phyloP scores from a whole-genome alignment of 2,329 filamentous ascomycete species.

The Clonostachys rosea region DNA sequence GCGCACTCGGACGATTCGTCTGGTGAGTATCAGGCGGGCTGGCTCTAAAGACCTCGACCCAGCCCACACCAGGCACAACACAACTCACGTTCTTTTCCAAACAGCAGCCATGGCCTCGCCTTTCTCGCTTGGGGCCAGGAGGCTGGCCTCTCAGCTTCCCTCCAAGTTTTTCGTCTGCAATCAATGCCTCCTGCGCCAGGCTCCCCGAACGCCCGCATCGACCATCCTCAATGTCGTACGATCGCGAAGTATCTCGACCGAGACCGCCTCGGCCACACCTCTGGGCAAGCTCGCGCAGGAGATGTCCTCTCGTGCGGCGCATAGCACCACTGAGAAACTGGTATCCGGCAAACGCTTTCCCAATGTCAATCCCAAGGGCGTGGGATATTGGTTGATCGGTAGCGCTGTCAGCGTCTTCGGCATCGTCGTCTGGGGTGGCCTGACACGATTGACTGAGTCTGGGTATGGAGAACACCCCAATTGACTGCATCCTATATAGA shows the following conservation, averaged over 20 bases:
- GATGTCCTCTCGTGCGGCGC: slow-evolving; percentile 13
- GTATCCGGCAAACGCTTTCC: slow-evolving; percentile 28
- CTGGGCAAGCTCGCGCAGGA: slow-evolving; percentile 16
- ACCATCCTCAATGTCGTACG: slow-evolving; percentile 32
- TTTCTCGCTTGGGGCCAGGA: slow-evolving; percentile 30
- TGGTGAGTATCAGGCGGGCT: no score
- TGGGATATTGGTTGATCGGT: slow-evolving; percentile 88
- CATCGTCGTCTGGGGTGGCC: slow-evolving; percentile 90
- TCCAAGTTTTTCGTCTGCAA: slow-evolving; percentile 38
- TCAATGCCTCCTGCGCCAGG: slow-evolving; percentile 35
- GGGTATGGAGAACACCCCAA: slow-evolving; percentile 52
- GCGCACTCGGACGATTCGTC: no score
- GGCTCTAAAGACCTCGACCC: no score
- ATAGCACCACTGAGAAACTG: slow-evolving; percentile 15
- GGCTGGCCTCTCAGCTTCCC: slow-evolving; percentile 30
- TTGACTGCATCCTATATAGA: neutral
- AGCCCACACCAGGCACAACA: neutral
- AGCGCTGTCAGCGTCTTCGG: slow-evolving; percentile 94
- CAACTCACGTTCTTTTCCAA: slow-evolving; percentile 1
- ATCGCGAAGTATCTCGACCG: slow-evolving; percentile 25
- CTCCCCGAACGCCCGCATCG: slow-evolving; percentile 13
- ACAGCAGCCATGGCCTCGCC: slow-evolving; percentile 31
- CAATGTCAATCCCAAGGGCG: slow-evolving; percentile 66
- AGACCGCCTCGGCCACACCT: slow-evolving; percentile 11
- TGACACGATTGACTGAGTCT: slow-evolving; percentile 93